Evolutionary conservation across 352 stramenopile genomes (phyloP), one percentile per base, ranked within the genome.

Genomic region (Lagenidium giganteum): DNA sequence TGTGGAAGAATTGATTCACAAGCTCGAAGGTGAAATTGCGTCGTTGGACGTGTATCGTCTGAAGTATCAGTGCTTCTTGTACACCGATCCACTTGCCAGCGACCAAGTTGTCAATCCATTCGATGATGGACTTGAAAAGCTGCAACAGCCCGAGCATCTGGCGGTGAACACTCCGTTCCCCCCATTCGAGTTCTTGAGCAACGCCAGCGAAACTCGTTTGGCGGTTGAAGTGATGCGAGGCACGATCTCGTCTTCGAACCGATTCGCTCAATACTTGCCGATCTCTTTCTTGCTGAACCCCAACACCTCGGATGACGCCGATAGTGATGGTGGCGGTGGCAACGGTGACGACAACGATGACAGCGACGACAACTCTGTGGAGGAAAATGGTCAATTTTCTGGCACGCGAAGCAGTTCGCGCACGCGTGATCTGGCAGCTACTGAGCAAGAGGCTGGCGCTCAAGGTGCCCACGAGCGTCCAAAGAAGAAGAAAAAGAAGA

Each of bases 41-140:
- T 49, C 58, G 6, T 52, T 94, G 5, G 82, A 94, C 44, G 54
- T 94, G 43, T 84, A 84, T 39, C 58, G 82, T 8, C 54, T 94
- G 18, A 83, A 86, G 31, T 89, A 90, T 42, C 66, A 88, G 37
- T 83, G 74, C 14, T 94, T 84, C 46, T 42, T 92, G 21, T 89
- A 89, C 52, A 88, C 77, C 9, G 80, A 92, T 32, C 80, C 80
- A 8, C 52, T 92, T 21, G 74, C 71, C 8, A 70, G 66, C 31
- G 74, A 90, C 41, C 55, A 77, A 4, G 68, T 58, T 1, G 68
- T 72, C 16, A 72, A 49, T 0, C 64, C 78, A 14, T 85, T 66
- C 60, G 56, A 80, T 8, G 44, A 54, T 12, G 61, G 42, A 7
- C 53, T 61, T 50, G 26, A 43, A 20, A 51, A 57, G 16, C 33